Conservation (phyloP, 2,329 filamentous ascomycete species). For the Sodiomyces alkalinus region DNA sequence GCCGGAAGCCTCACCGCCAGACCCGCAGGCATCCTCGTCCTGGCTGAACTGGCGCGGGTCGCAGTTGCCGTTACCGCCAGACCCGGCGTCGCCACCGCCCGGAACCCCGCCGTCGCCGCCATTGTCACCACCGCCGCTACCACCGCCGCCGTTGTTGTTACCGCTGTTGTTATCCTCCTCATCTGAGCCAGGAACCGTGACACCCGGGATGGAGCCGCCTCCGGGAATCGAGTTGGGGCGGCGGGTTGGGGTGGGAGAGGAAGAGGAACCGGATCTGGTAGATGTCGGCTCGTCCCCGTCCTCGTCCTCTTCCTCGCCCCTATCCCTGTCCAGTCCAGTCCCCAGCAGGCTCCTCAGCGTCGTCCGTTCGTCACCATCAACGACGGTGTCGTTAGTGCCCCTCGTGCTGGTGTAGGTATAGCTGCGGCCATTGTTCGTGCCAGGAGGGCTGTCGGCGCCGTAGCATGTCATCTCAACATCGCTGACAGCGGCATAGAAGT, state of each 20-base stretch:
- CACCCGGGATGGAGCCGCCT: slow-evolving; percentile 9
- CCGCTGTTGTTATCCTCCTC: slow-evolving; percentile 12
- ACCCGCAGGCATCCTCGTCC: slow-evolving; percentile 15
- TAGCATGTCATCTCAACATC: slow-evolving; percentile 80
- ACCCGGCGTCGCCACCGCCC: slow-evolving; percentile 8
- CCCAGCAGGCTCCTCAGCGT: slow-evolving; percentile 65
- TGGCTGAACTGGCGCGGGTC: slow-evolving; percentile 24
- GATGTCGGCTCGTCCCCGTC: too few species aligned
- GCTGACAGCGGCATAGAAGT: slow-evolving; percentile 73
- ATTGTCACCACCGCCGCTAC: slow-evolving; percentile 12
- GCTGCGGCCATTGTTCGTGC: slow-evolving; percentile 50
- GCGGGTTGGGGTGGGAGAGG: background rate
- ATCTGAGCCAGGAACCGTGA: slow-evolving; percentile 9
- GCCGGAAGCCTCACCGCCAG: slow-evolving; percentile 4
- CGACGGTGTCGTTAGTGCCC: slow-evolving; percentile 63
- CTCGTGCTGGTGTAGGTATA: slow-evolving; percentile 58
- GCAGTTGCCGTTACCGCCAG: slow-evolving; percentile 16
- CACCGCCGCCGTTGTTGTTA: slow-evolving; percentile 12
- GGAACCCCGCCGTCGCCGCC: slow-evolving; percentile 7
- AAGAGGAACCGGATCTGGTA: slow-evolving; percentile 3
- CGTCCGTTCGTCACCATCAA: slow-evolving; percentile 60
- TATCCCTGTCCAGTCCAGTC: slow-evolving; percentile 62
- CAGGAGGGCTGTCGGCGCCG: slow-evolving; percentile 37
- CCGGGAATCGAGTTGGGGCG: slow-evolving; percentile 14
- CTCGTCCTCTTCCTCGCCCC: slow-evolving; percentile 27